A percentile compares a stretch with the other conserved stretches of the same genome.
Conservation (phyloP, 495 filamentous ascomycete species). For the Tuber brumale region DNA sequence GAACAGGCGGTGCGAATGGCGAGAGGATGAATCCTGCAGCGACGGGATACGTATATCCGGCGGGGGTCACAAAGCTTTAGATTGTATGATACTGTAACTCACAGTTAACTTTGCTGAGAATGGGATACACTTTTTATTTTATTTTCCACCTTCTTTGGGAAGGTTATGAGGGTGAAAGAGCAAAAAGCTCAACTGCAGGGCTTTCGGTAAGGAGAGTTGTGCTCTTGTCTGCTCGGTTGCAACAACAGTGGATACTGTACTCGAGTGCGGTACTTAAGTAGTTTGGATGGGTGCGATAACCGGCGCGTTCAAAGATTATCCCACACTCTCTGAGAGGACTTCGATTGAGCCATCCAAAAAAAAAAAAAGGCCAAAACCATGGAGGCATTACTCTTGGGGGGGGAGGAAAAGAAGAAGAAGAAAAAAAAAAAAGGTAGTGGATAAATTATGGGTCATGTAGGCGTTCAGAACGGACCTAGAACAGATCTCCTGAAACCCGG, state of each 20-base stretch:
- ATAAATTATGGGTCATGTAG: too few species aligned
- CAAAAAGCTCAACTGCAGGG: neutral
- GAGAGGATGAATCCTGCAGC: slow-evolving; percentile 47
- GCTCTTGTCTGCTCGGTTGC: neutral
- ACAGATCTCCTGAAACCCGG: too few species aligned
- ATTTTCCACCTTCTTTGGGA: neutral
- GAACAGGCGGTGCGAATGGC: slow-evolving; percentile 21
- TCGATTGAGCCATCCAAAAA: neutral
- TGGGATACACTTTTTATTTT: neutral
- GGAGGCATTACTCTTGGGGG: too few species aligned
- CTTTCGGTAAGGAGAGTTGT: neutral
- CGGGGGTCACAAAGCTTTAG: neutral
- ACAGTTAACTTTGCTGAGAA: neutral
- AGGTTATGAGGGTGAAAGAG: neutral
- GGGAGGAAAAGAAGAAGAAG: too few species aligned
- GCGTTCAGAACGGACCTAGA: too few species aligned
- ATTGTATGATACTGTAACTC: neutral
- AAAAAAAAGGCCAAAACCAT: neutral
- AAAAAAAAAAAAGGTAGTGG: too few species aligned
- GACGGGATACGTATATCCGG: slow-evolving; percentile 49
- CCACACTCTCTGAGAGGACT: neutral
- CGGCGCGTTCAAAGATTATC: neutral
- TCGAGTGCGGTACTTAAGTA: neutral
- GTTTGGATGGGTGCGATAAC: neutral
- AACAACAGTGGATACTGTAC: neutral